Evolutionary conservation across 208 protist species (phyloP), one percentile per base, ranked within the genome.

Genomic region (Trypanosoma scelopori): DNA sequence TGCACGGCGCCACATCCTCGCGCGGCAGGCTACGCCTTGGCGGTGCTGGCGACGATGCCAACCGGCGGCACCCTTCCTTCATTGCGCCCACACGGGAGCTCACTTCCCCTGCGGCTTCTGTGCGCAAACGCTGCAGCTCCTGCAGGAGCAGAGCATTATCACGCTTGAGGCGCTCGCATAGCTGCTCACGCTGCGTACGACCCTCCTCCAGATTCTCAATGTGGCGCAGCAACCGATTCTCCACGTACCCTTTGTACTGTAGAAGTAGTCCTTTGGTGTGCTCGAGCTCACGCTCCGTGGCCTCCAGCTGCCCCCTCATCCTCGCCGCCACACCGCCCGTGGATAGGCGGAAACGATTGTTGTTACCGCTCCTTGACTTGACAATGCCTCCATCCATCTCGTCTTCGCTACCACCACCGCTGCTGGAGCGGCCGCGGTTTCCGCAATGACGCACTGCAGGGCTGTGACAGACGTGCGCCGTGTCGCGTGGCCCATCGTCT

Each of bases 221-320:
- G 20, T 70, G 41, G 41, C 63, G 62, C 57, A 68, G n/a, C 49
- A 82, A 23, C 16, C 64, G 58, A 6, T 49, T 25, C 22, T 74
- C 73, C 13, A 78, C 78, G 63, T 76, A 72, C 7, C 43, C n/a
- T 27, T 70, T 60, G 30, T 74, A 73, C 28, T 74, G 51, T 7
- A 41, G n/a, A 0, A 77, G 65, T 5, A 71, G 15, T 22, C 30
- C 58, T 5, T 64, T 65, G 3, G 63, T 55, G 4, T 65, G 55
- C 25, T 25, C 32, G 11, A 61, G 37, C 35, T 63, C 45, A 27
- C 35, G 13, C 28, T 47, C 55, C 18, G 50, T 58, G 3, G 28
- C 0, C 12, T 27, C 30, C 25, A 39, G 35, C 13, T 35, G 18
- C 4, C 5, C 48, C 6, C 23, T n/a, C 18, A n/a, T 15, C 20